Conservation (phyloP, 805 yeast genomes). For the Ogataea angusta region DNA sequence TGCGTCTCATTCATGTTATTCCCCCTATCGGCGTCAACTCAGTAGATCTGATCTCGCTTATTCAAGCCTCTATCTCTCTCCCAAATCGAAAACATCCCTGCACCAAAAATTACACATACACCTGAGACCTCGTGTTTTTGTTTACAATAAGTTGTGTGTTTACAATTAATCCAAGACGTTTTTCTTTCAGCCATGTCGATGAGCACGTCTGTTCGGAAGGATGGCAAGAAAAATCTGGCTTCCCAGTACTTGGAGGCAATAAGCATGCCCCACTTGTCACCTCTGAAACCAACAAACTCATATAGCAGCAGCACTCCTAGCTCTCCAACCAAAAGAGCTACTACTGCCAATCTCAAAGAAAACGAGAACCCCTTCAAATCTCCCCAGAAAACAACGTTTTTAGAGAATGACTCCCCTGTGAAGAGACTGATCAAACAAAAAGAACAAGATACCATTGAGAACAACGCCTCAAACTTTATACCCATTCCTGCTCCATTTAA, state of each 20-base stretch:
- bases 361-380: slow-evolving; percentile 27
- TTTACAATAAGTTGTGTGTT: slow-evolving; percentile 13
- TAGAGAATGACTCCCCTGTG: slow-evolving; percentile 28
- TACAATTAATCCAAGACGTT: slow-evolving; percentile 4
- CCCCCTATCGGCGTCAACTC: too few species aligned
- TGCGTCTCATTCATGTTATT: too few species aligned
- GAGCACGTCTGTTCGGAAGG: slow-evolving; percentile 18
- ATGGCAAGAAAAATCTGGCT: slow-evolving; percentile 27
- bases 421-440: slow-evolving; percentile 32
- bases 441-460: slow-evolving; percentile 30
- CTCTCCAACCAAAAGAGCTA: slow-evolving; percentile 10
- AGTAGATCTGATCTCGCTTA: too few species aligned
- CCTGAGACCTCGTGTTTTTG: slow-evolving; percentile 6
- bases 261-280: slow-evolving; percentile 23
- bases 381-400: slow-evolving; percentile 2
- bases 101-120: not conserved
- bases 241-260: slow-evolving; percentile 31
- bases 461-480: slow-evolving; percentile 25
- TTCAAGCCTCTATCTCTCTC: too few species aligned
- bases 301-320: slow-evolving; percentile 3
- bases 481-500: slow-evolving; percentile 24
- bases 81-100: not conserved
- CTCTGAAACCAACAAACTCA: slow-evolving; percentile 20
- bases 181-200: slow-evolving; percentile 15
- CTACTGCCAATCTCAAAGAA: slow-evolving; percentile 21